Evolutionary conservation across 208 protist species (phyloP).

Genomic region (Polymyxa betae): DNA sequence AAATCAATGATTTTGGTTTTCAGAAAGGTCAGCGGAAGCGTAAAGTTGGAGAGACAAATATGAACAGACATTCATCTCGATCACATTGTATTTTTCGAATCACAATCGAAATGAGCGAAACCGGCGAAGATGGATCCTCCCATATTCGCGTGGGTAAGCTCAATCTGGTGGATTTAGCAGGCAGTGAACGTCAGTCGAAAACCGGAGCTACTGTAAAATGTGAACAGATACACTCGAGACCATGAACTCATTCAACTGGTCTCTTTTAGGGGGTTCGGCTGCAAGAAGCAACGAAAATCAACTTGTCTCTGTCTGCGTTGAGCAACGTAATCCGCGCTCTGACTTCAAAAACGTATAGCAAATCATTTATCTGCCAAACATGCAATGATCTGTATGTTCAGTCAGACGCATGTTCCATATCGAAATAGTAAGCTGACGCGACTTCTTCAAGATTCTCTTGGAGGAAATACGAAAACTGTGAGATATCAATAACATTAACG

Average conservation of each 20-base stretch:
- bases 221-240: neutral
- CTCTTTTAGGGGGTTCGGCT: constrained; percentile 66
- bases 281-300: constrained; percentile 75
- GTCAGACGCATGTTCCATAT: constrained; percentile 76
- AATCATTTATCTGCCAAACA: neutral
- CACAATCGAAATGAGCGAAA: constrained; percentile 67
- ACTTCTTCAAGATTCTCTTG: constrained; percentile 64
- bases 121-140: constrained; percentile 54
- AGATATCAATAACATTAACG: constrained; percentile 63
- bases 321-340: constrained; percentile 72
- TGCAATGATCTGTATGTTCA: constrained; percentile 35
- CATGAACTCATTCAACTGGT: neutral
- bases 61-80: constrained; percentile 81
- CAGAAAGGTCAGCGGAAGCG: constrained; percentile 83
- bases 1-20: neutral
- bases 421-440: constrained; percentile 75
- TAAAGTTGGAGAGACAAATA: constrained; percentile 77
- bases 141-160: constrained; percentile 66
- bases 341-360: constrained; percentile 47
- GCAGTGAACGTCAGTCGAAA: constrained; percentile 71
- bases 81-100: constrained; percentile 75
- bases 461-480: constrained; percentile 74
- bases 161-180: constrained; percentile 71
- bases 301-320: constrained; percentile 72
- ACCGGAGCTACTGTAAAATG: constrained; percentile 80